phyloP scores from a whole-genome alignment of 345 rosid species.

The Aethionema arabicum region DNA sequence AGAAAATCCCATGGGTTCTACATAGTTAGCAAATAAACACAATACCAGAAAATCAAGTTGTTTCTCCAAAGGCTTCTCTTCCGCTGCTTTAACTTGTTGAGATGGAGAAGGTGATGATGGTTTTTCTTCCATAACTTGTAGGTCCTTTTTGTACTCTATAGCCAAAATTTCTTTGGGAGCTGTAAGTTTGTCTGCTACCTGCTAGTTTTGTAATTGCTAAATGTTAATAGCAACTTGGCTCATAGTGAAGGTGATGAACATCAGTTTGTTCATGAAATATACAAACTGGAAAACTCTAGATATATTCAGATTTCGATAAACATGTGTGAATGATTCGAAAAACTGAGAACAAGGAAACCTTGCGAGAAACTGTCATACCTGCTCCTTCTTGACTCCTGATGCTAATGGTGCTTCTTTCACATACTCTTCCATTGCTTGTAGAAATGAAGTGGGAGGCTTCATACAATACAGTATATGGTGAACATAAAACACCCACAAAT shows the following conservation, averaged over 20 bases:
- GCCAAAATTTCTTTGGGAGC: constrained; percentile 78
- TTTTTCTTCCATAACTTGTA: constrained; percentile 51
- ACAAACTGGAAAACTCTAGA: not conserved
- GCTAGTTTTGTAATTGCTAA: constrained; percentile 24
- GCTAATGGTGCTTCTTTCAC: constrained; percentile 76
- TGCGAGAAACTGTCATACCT: constrained; percentile 46
- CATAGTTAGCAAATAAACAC: constrained; percentile 6
- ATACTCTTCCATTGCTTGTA: constrained; percentile 99
- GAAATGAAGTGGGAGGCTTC: constrained; percentile 90
- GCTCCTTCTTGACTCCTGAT: constrained; percentile 62
- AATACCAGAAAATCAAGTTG: constrained; percentile 84
- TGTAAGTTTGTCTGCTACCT: constrained; percentile 47
- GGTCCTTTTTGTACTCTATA: constrained; percentile 63
- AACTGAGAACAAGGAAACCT: not conserved
- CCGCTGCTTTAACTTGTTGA: constrained; percentile 64
- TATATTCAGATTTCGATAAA: not conserved
- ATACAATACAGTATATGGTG: constrained; percentile 23
- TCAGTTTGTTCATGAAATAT: not conserved
- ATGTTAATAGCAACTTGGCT: constrained; percentile 1
- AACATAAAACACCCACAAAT: constrained; percentile 6
- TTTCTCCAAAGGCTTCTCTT: constrained; percentile 49
- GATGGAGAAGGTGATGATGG: constrained; percentile 55
- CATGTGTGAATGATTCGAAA: not conserved
- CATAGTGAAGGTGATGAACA: not conserved
- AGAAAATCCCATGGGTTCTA: not conserved